Conservation (phyloP, 345 rosid species). For the Lepidium aucheri region DNA sequence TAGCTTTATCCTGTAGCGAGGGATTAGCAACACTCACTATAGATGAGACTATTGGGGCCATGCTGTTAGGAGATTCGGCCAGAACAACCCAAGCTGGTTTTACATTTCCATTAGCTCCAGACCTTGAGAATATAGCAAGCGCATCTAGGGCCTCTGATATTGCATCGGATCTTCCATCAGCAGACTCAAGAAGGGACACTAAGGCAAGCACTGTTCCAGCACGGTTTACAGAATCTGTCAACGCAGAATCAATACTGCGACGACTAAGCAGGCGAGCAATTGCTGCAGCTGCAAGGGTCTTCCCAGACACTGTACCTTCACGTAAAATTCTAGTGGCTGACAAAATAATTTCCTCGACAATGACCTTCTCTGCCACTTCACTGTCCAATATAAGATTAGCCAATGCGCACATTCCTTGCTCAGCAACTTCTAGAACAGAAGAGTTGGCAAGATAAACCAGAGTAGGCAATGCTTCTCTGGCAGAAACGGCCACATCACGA, state of each 20-base stretch:
- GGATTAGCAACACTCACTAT: conserved; percentile 62
- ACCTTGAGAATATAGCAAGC: conserved; percentile 84
- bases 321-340: conserved; percentile 89
- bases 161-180: conserved; percentile 57
- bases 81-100: conserved; percentile 96
- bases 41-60: conserved; percentile 73
- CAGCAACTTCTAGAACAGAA: conserved; percentile 70
- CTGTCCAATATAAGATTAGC: conserved; percentile 90
- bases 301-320: conserved; percentile 87
- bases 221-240: conserved; percentile 85
- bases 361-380: conserved; percentile 70
- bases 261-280: conserved; percentile 80
- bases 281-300: conserved; percentile 96
- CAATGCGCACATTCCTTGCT: conserved; percentile 89
- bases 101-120: conserved; percentile 44
- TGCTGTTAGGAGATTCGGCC: conserved; percentile 68
- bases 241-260: conserved; percentile 49
- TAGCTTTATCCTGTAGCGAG: conserved; percentile 85
- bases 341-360: conserved; percentile 72
- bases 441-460: conserved; percentile 71
- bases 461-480: conserved; percentile 69
- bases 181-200: conserved; percentile 85
- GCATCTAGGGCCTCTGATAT: conserved; percentile 85
- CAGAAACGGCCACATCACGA: conserved; percentile 81
- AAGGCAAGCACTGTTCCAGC: conserved; percentile 90